A percentile compares a stretch with the other conserved stretches of the same genome.
These are phyloP conservation scores for Blastobotrys niveus DNA, from an alignment of 1,139 yeast genomes.

Conservation along the genomic window DNA sequence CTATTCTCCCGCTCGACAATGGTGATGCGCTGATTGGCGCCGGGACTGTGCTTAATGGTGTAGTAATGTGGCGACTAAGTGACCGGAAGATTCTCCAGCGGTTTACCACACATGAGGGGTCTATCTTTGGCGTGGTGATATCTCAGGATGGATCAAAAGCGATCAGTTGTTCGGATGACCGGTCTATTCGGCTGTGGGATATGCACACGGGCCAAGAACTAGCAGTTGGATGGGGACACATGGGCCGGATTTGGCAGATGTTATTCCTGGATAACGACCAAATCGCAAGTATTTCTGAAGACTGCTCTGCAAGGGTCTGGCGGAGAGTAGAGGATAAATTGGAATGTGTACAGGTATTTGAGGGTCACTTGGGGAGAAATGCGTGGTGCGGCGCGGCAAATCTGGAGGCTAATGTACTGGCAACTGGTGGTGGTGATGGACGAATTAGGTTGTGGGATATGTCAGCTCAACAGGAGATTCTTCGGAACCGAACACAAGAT, in stretches of 20 bases:
- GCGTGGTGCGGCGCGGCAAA: slow-evolving; percentile 77
- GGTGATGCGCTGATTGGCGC: slow-evolving; percentile 58
- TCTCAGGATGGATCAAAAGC: slow-evolving; percentile 52
- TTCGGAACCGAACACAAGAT: slow-evolving; percentile 29
- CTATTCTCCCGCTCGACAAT: slow-evolving; percentile 47
- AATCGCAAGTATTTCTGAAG: slow-evolving; percentile 75
- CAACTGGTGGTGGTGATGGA: slow-evolving; percentile 85
- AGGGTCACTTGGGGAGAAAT: slow-evolving; percentile 79
- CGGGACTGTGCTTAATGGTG: slow-evolving; percentile 91
- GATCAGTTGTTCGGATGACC: slow-evolving; percentile 86
- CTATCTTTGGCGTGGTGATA: slow-evolving; percentile 74
- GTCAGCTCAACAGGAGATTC: slow-evolving; percentile 26
- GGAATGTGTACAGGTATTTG: slow-evolving; percentile 43
- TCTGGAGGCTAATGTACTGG: slow-evolving; percentile 44
- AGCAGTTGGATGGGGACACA: slow-evolving; percentile 94
- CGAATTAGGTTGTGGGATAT: slow-evolving; percentile 60
- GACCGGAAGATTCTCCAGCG: slow-evolving; percentile 46
- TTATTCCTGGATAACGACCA: slow-evolving; percentile 49
- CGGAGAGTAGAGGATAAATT: slow-evolving; percentile 30
- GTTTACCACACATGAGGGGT: slow-evolving; percentile 77
- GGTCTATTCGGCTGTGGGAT: slow-evolving; percentile 77
- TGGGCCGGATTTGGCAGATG: slow-evolving; percentile 86
- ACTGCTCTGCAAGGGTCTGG: slow-evolving; percentile 86
- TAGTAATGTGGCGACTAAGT: slow-evolving; percentile 57
- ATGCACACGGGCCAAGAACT: slow-evolving; percentile 48